phyloP scores from a whole-genome alignment of 2,329 filamentous ascomycete species.

The Aspergillus fumigatiaffinis region DNA sequence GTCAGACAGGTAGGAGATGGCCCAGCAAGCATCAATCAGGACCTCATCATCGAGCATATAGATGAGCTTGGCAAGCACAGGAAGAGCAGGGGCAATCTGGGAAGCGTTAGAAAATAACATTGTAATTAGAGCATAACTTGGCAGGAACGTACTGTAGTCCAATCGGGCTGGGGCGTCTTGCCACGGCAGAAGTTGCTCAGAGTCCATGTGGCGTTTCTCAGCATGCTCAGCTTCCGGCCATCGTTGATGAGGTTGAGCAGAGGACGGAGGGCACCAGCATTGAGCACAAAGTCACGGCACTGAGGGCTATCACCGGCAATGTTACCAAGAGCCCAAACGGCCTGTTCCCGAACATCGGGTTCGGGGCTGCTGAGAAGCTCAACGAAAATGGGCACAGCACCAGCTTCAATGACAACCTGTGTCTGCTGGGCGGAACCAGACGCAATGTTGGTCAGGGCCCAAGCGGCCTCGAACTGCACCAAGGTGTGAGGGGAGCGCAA shows the following conservation, averaged over 20 bases:
- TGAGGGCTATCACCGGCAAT: conserved; percentile 97
- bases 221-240: conserved; percentile 98
- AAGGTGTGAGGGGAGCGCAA: conserved; percentile 95
- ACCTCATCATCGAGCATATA: conserved; percentile 99
- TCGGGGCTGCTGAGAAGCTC: conserved; percentile 93
- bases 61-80: conserved; percentile 92
- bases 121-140: conserved; percentile 1
- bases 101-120: conserved; percentile 18
- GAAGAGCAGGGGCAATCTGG: conserved; percentile 89
- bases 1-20: conserved; percentile 96
- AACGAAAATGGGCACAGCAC: conserved; percentile 96
- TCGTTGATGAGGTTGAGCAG: conserved; percentile 87
- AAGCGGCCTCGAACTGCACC: conserved; percentile 97
- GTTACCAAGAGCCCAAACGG: conserved; percentile 97
- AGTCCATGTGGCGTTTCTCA: conserved; percentile 97
- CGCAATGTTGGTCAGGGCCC: conserved; percentile 98
- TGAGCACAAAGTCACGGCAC: conserved; percentile 94
- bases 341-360: conserved; percentile 96
- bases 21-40: conserved; percentile 98
- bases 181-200: conserved; percentile 99
- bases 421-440: conserved; percentile 96
- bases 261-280: conserved; percentile 84
- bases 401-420: conserved; percentile 97
- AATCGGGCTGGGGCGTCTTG: conserved; percentile 98
- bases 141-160: conserved; percentile 74